Base-by-base conservation (phyloP, 805 yeast genomes). In the Yamadazyma kitorensis region DNA sequence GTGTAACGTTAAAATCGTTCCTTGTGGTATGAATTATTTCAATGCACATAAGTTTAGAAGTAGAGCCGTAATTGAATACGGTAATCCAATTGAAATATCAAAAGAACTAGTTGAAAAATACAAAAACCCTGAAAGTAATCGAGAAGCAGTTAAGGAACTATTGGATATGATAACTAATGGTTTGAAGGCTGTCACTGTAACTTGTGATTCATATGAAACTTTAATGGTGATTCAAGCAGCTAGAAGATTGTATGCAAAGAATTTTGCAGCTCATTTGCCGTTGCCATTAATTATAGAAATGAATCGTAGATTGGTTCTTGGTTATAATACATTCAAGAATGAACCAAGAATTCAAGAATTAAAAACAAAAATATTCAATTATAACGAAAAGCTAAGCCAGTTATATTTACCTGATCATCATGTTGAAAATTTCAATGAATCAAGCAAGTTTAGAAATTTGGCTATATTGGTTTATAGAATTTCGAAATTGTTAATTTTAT, bases 11-110 rank as follows among this genome's bases (percentile, higher is more conserved):
- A 80, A 81, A 48, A 86, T 91, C 46, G 95, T 93, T 10, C 98
- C 98, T 4, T 88, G 96, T 55, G 98, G 98, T 26, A 82, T 93
- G 91, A 91, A 91, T 61, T 91, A 91, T 61, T 91, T 91, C 73
- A 95, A 86, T 53, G 91, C 96, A 4, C 95, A 91, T 63, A 88
- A 86, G 56, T 91, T 93, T 64, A 75, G 98, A 58, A 86, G 96
- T 5, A 74, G 98, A 48, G 97, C 96, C 2, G 96, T 91, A 12
- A 74, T 93, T 29, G 98, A 91, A 60, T 91, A 89, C 61, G 98
- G 98, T 11, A 72, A 78, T 36, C 96, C 96, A 5, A 76, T 89
- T 36, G 81, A 76, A 32, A 79, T 93, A 23, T 48, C 64, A 9
- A 43, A 45, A 19, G 70, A 61, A 15, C 64, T 86, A 36, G 85